A percentile compares a stretch with the other conserved stretches of the same genome.
phyloP scores from a whole-genome alignment of 1,139 yeast genomes.

The Hemisphaericaspora lyxosophila region DNA sequence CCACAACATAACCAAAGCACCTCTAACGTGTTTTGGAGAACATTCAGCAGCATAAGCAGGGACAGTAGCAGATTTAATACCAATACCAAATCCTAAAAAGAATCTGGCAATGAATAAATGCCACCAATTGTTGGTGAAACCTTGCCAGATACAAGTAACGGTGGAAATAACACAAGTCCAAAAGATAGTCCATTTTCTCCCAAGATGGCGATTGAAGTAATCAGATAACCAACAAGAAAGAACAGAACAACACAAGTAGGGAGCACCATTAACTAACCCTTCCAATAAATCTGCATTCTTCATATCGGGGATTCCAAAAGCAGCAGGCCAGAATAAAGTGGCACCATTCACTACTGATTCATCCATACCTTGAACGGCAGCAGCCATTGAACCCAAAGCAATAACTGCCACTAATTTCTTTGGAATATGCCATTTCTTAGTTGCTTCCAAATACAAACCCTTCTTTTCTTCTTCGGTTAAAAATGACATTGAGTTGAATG shows the following conservation, averaged over 20 bases:
- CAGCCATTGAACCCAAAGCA: conserved; percentile 80
- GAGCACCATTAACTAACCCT: conserved; percentile 80
- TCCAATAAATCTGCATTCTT: conserved; percentile 63
- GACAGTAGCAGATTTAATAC: conserved; percentile 78
- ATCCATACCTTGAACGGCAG: conserved; percentile 93
- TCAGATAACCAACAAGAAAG: conserved; percentile 77
- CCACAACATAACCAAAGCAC: conserved; percentile 85
- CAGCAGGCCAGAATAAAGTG: conserved; percentile 61
- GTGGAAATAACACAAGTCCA: conserved; percentile 66
- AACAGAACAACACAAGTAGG: conserved; percentile 71
- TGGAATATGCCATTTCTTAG: conserved; percentile 69
- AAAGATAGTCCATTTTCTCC: conserved; percentile 76
- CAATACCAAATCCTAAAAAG: conserved; percentile 74
- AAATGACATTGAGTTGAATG: conserved; percentile 58
- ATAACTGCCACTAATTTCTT: conserved; percentile 58
- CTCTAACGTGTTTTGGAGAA: conserved; percentile 73
- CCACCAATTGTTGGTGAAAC: conserved; percentile 69
- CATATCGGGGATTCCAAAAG: conserved; percentile 50
- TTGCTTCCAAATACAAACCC: conserved; percentile 54
- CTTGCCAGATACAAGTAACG: conserved; percentile 74
- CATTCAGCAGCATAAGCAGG: conserved; percentile 84
- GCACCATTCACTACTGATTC: conserved; percentile 89
- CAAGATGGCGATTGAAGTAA: conserved; percentile 58
- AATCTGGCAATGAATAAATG: conserved; percentile 74
- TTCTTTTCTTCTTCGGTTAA: conserved; percentile 59